phyloP scores from a whole-genome alignment of 768 basidiomycete genomes.

The Lanmaoa rubissima region DNA sequence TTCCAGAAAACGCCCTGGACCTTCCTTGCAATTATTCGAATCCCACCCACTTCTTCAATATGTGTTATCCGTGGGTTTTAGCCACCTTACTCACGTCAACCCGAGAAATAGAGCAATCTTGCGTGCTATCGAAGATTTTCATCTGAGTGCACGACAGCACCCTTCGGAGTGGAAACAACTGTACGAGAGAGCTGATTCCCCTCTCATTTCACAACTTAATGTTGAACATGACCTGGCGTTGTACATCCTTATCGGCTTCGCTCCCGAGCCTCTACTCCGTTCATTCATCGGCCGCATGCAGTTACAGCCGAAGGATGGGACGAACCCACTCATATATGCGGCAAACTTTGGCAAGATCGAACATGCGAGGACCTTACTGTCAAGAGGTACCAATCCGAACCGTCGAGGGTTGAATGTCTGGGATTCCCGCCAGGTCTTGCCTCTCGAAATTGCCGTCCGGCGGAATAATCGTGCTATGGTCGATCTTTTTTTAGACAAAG shows the following conservation, averaged over 20 bases:
- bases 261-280: background rate
- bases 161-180: conserved; percentile 3
- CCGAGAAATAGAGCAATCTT: background rate
- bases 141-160: background rate
- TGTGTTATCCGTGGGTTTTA: background rate
- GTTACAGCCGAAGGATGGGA: background rate
- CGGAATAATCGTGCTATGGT: background rate
- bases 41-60: background rate
- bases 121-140: background rate
- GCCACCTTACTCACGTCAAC: background rate
- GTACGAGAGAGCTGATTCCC: background rate
- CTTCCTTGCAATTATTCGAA: background rate
- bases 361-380: background rate
- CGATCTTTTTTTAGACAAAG: background rate
- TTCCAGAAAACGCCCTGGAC: background rate
- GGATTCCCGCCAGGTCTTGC: background rate
- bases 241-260: background rate
- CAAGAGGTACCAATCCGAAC: background rate
- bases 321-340: background rate
- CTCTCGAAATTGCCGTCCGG: background rate
- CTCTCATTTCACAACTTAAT: background rate
- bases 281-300: background rate
- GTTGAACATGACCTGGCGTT: background rate
- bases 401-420: background rate
- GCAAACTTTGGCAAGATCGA: background rate